phyloP scores from a whole-genome alignment of 805 yeast genomes.

The Candida stauntonica region DNA sequence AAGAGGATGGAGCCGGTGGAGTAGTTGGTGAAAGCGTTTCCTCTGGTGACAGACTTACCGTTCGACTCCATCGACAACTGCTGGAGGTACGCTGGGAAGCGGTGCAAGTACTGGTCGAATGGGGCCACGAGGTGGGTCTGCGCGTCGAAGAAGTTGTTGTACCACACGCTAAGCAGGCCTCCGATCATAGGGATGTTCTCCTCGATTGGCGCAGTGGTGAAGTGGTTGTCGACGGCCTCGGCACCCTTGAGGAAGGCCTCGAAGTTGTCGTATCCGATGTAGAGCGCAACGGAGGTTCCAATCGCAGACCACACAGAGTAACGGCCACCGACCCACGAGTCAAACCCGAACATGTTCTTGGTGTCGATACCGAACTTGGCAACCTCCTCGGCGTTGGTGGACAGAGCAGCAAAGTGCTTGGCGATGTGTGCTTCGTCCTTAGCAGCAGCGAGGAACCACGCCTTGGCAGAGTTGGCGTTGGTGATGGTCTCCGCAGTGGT shows the following conservation, averaged over 20 bases:
- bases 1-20: conserved; percentile 94
- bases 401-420: conserved; percentile 95
- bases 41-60: conserved; percentile 96
- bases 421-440: conserved; percentile 72
- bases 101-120: conserved; percentile 96
- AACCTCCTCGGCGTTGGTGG: conserved; percentile 90
- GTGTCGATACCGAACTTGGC: conserved; percentile 95
- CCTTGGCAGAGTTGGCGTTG: conserved; percentile 92
- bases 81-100: conserved; percentile 99
- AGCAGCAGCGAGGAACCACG: conserved; percentile 82
- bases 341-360: conserved; percentile 97
- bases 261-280: conserved; percentile 94
- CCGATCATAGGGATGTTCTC: conserved; percentile 91
- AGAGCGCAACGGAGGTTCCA: conserved; percentile 91
- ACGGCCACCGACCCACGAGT: conserved; percentile 99
- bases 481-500: conserved; percentile 98
- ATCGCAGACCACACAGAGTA: conserved; percentile 99
- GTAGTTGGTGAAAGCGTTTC: conserved; percentile 85
- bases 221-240: conserved; percentile 94
- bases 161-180: conserved; percentile 94
- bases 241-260: conserved; percentile 94
- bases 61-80: conserved; percentile 98
- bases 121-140: conserved; percentile 99
- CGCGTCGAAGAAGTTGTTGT: conserved; percentile 96
- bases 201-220: conserved; percentile 76